Conservation (phyloP, 1,139 yeast species). For the Arxiozyma bovina region DNA sequence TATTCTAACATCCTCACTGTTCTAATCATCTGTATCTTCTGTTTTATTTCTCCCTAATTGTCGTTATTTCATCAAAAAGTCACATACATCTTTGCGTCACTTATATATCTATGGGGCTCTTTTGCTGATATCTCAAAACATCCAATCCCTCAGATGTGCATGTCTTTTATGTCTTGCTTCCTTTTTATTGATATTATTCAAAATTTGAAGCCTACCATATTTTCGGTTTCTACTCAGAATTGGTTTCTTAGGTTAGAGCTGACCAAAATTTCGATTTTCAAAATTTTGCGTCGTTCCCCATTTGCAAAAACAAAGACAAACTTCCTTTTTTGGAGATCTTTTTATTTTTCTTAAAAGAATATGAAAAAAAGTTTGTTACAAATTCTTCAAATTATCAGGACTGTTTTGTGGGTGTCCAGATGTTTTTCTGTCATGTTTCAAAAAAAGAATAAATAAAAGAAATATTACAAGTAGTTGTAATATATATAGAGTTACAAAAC, state of each 20-base stretch:
- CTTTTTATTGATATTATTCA: background rate
- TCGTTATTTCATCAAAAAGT: background rate
- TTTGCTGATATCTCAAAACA: background rate
- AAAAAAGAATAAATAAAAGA: background rate
- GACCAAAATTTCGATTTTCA: background rate
- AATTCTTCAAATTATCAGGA: background rate
- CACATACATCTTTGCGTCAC: slow-evolving; percentile 17
- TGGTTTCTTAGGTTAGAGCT: background rate
- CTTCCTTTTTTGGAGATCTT: background rate
- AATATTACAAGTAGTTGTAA: background rate
- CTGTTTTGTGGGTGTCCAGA: slow-evolving; percentile 1
- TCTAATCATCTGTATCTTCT: background rate
- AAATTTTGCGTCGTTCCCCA: slow-evolving; percentile 1
- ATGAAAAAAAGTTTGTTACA: too few relatives aligned
- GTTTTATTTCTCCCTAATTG: background rate
- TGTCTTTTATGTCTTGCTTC: background rate
- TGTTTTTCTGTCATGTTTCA: background rate
- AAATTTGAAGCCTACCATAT: background rate
- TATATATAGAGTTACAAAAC: background rate
- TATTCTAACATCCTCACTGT: background rate
- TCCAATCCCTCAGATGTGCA: background rate
- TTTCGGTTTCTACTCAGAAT: background rate
- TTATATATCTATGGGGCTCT: slow-evolving; percentile 8
- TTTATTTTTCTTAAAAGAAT: background rate
- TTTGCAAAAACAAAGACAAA: background rate